These are phyloP conservation scores for Bauhinia variegata DNA, from an alignment of 306 rosid species.

Conservation along the genomic window DNA sequence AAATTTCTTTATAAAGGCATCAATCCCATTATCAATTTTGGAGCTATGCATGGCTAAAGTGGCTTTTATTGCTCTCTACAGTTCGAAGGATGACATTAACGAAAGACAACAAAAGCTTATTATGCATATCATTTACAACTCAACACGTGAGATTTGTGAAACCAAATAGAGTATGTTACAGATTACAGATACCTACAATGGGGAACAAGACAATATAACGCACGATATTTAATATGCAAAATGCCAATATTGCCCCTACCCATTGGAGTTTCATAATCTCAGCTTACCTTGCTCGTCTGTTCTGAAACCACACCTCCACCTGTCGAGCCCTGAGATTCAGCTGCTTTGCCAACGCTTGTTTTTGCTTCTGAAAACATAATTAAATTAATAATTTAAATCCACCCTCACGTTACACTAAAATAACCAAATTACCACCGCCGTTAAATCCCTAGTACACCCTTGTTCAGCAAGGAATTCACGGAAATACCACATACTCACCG, in stretches of 20 bases:
- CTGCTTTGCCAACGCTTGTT: slow-evolving; percentile 81
- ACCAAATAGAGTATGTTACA: too few relatives aligned
- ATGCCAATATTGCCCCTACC: slow-evolving; percentile 33
- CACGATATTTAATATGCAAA: too few relatives aligned
- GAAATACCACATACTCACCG: slow-evolving; percentile 58
- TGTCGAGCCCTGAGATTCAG: slow-evolving; percentile 86
- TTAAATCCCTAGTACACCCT: slow-evolving; percentile 3
- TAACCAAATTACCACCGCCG: neutral
- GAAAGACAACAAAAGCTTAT: too few relatives aligned
- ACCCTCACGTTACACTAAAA: neutral
- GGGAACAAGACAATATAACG: slow-evolving; percentile 27
- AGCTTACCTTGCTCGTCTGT: slow-evolving; percentile 90
- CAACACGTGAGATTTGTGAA: slow-evolving; percentile 18
- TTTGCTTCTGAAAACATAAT: slow-evolving; percentile 69
- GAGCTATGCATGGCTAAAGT: slow-evolving; percentile 18
- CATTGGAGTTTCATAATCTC: too few relatives aligned
- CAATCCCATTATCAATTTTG: slow-evolving; percentile 16
- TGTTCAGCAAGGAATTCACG: neutral
- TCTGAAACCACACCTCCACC: slow-evolving; percentile 99
- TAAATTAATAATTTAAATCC: neutral
- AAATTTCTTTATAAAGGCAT: slow-evolving; percentile 9
- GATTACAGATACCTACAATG: neutral
- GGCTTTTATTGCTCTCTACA: slow-evolving; percentile 32
- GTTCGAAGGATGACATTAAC: slow-evolving; percentile 28
- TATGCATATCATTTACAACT: slow-evolving; percentile 34